phyloP scores from a whole-genome alignment of 129 eudicot species.

The Dittrichia graveolens region DNA sequence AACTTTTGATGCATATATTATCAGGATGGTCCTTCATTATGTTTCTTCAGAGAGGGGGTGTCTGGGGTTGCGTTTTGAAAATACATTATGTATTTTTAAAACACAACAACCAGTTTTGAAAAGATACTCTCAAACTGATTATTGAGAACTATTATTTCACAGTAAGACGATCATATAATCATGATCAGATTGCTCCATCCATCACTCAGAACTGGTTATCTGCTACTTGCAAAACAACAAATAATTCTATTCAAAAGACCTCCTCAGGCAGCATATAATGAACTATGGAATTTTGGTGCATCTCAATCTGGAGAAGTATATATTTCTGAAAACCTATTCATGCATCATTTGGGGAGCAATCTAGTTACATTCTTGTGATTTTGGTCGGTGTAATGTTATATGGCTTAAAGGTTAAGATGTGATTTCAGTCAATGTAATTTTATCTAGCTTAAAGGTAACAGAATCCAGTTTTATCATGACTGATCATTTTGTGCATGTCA shows the following conservation, averaged over 20 bases:
- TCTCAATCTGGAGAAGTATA: constrained; percentile 14
- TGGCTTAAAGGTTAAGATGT: constrained; percentile 24
- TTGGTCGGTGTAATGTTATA: background rate
- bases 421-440: constrained; percentile 28
- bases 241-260: background rate
- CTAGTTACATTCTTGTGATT: constrained; percentile 20
- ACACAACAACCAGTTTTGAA: background rate
- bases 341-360: background rate
- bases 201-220: background rate
- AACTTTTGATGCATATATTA: constrained; percentile 3
- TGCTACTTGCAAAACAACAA: background rate
- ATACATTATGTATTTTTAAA: background rate
- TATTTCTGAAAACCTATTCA: background rate
- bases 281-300: background rate
- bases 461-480: constrained; percentile 15
- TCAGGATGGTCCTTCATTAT: background rate
- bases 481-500: constrained; percentile 20
- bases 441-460: constrained; percentile 11
- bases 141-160: background rate
- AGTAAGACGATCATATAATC: too few relatives aligned
- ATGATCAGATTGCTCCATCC: background rate
- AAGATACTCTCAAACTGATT: background rate
- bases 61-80: background rate
- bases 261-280: background rate
- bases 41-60: background rate